Evolutionary conservation across 768 basidiomycete genomes (phyloP).

Genomic region (Psilocybe sp.): DNA sequence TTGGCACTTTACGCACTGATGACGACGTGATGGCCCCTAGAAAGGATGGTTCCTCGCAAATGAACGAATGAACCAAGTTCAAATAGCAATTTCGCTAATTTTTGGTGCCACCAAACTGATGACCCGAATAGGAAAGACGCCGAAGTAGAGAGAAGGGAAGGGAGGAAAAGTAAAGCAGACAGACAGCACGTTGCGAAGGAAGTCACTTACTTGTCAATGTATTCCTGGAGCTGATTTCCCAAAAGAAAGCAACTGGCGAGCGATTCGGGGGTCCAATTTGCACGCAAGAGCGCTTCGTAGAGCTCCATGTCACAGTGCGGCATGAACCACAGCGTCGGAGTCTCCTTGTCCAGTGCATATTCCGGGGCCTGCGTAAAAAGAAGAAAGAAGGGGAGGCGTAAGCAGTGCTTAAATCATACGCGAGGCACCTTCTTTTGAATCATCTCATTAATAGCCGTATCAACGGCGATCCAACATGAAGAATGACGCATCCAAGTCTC

Average conservation of each 20-base stretch:
- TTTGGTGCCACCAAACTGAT: no score
- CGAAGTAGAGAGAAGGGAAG: no score
- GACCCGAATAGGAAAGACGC: no score
- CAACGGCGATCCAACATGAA: not conserved
- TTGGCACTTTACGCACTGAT: no score
- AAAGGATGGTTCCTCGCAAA: no score
- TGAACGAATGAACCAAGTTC: no score
- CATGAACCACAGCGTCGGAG: conserved; percentile 70
- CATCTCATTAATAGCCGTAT: no score
- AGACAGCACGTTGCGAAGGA: not conserved
- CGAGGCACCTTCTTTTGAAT: no score
- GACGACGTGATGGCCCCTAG: no score
- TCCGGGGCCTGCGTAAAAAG: conserved; percentile 20
- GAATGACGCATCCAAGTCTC: not conserved
- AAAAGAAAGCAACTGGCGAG: conserved; percentile 53
- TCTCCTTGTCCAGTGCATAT: conserved; percentile 28
- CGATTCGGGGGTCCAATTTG: conserved; percentile 52
- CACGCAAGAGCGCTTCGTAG: conserved; percentile 62
- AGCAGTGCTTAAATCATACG: not conserved
- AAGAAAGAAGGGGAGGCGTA: conserved; percentile 1
- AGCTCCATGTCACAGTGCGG: conserved; percentile 75
- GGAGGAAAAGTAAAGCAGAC: conserved; percentile 13
- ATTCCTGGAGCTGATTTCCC: conserved; percentile 65
- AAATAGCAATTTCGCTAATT: no score
- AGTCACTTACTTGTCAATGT: conserved; percentile 57